These are phyloP conservation scores for Sequoiadendron giganteum DNA, from an alignment of 75 land plant species.

Conservation along the genomic window DNA sequence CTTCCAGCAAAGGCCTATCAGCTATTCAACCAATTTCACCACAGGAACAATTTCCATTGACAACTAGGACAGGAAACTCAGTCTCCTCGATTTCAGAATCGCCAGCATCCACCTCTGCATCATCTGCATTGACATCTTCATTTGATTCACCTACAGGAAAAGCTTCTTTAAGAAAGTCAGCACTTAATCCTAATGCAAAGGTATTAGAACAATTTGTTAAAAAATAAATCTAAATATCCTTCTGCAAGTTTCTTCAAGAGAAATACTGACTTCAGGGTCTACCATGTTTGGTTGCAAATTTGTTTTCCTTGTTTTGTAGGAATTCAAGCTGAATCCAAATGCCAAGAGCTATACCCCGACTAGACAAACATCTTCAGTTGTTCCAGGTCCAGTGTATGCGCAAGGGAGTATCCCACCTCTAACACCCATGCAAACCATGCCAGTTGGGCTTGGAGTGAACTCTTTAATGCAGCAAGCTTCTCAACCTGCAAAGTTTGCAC, in stretches of 20 bases:
- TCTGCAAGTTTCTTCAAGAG: slow-evolving; percentile 6
- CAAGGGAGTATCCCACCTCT: slow-evolving; percentile 21
- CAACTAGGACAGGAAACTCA: background rate
- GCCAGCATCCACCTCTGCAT: slow-evolving; percentile 20
- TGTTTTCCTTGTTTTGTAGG: slow-evolving; percentile 21
- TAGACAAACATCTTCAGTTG: slow-evolving; percentile 35
- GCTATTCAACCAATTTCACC: background rate
- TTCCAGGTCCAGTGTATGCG: slow-evolving; percentile 28
- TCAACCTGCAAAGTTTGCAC: slow-evolving; percentile 8
- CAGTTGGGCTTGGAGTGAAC: slow-evolving; percentile 24
- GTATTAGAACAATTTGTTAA: slow-evolving; percentile 6
- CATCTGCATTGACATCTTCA: slow-evolving; percentile 17
- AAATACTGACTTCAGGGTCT: slow-evolving; percentile 14
- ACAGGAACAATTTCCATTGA: slow-evolving; percentile 7
- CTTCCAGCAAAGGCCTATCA: slow-evolving; percentile 6
- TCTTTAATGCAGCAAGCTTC: slow-evolving; percentile 12
- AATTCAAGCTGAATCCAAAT: slow-evolving; percentile 61
- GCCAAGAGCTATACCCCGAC: slow-evolving; percentile 51
- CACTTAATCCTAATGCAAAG: slow-evolving; percentile 48
- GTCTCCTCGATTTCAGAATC: slow-evolving; percentile 15
- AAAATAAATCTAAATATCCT: background rate
- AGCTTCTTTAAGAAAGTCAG: slow-evolving; percentile 18
- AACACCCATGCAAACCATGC: slow-evolving; percentile 21
- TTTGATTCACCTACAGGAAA: background rate
- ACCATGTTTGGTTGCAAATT: background rate